Evolutionary conservation across 257 asterid genomes (phyloP).

Genomic region (Penstemon davidsonii): DNA sequence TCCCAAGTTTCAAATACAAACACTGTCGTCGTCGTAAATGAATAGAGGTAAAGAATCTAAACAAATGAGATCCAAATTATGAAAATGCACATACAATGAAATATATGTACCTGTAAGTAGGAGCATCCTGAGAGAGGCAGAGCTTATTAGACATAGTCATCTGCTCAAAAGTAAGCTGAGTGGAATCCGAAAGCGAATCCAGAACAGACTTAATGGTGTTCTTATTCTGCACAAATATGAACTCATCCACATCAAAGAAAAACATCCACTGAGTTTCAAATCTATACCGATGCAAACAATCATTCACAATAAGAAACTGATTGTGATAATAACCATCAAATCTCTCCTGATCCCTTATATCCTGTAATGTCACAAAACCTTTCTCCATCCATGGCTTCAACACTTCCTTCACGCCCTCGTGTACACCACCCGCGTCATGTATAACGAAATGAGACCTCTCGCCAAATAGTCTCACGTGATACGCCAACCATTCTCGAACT

Average conservation of each 20-base stretch:
- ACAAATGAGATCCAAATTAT: background rate
- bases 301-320: conserved; percentile 75
- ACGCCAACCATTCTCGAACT: conserved; percentile 79
- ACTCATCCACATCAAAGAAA: conserved; percentile 87
- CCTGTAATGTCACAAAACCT: conserved; percentile 73
- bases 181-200: conserved; percentile 49
- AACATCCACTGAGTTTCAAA: conserved; percentile 69
- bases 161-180: conserved; percentile 83
- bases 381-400: conserved; percentile 77
- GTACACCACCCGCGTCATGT: conserved; percentile 89
- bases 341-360: conserved; percentile 70
- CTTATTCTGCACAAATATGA: conserved; percentile 61
- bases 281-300: conserved; percentile 70
- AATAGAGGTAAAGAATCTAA: background rate
- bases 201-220: conserved; percentile 52
- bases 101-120: conserved; percentile 49
- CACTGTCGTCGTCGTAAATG: too few relatives aligned
- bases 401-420: conserved; percentile 58
- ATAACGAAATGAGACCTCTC: conserved; percentile 71
- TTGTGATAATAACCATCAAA: conserved; percentile 87
- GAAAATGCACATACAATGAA: background rate
- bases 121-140: conserved; percentile 61
- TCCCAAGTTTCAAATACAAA: too few relatives aligned
- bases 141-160: conserved; percentile 76
- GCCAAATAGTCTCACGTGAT: conserved; percentile 63